Base-by-base conservation (phyloP, 345 rosid species). In the Lepidium sativum region DNA sequence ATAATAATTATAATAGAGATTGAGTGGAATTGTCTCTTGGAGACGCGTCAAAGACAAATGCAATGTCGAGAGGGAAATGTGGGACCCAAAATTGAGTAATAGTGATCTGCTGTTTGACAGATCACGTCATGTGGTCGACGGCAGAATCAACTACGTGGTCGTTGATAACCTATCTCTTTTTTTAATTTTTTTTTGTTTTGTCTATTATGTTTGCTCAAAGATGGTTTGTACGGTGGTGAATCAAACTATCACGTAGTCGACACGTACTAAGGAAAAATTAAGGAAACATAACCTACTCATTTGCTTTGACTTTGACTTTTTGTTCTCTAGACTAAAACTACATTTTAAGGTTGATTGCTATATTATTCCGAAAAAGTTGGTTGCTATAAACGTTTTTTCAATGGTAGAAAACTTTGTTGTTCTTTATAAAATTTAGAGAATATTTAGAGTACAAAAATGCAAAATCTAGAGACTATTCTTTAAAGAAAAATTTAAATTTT, bases 41-140 rank as follows among this genome's bases (percentile, higher is more conserved):
- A 23, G 65, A 64, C 45, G 54, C 64, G 70, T 71, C 62, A 61
- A 61, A 61, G 74, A 1, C 67, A 60, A 57, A 40, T 40, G 38
- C 60, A 63, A 48, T 2, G 54, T n/a, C n/a, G n/a, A n/a, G n/a
- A n/a, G n/a, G n/a, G n/a, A n/a, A n/a, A n/a, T n/a, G n/a, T 7
- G 59, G 70, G 65, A 8, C 66, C 66, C 45, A 15, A 1, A 1
- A 56, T 4, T 4, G 75, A 57, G 39, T 32, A 52, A 60, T 58
- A 59, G 65, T 58, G 75, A 71, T 71, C 75, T 57, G 75, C 59
- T 37, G 53, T 18, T 64, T 71, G 70, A 64, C 75, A 71, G 70
- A 71, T 71, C 75, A 64, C 48, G 60, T 64, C 70, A 71, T 64
- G 65, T 64, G 75, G 75, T 49, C 33, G 75, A 57, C 47, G 1